Evolutionary conservation across 305 asterid species (phyloP).

Genomic region (Fraxinus sp.): DNA sequence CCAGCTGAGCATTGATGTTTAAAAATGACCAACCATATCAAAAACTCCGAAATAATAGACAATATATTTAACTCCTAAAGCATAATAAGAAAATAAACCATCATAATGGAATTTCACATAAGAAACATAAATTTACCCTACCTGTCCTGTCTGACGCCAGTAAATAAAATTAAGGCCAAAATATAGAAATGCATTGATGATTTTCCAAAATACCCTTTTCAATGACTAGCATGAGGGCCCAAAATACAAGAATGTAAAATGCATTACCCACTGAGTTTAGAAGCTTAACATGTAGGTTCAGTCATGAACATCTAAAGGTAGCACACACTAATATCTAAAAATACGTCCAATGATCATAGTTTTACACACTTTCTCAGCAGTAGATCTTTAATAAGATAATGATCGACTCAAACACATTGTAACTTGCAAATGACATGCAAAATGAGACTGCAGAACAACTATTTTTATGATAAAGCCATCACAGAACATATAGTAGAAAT

Average conservation of each 20-base stretch:
- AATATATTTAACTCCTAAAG: constrained; percentile 7
- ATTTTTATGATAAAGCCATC: neutral
- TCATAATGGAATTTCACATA: neutral
- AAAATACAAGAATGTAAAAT: neutral
- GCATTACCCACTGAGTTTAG: neutral
- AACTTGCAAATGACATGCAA: neutral
- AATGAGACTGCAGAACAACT: constrained; percentile 10
- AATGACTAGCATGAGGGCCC: neutral
- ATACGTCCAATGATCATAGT: neutral
- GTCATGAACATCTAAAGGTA: neutral
- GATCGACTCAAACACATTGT: neutral
- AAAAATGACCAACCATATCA: constrained; percentile 31
- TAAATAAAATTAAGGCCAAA: neutral
- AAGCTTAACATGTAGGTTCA: neutral
- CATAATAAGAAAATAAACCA: neutral
- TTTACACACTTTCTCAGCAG: neutral
- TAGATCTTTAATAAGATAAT: neutral
- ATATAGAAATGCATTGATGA: neutral
- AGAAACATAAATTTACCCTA: neutral
- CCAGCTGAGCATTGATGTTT: constrained; percentile 24
- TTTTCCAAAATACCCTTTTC: neutral
- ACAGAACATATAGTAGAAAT: neutral
- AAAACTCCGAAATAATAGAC: neutral
- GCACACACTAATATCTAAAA: neutral
- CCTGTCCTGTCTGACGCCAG: neutral